These are phyloP conservation scores for Favolaschia claudopus DNA, from an alignment of 768 basidiomycete species.

Conservation along the genomic window DNA sequence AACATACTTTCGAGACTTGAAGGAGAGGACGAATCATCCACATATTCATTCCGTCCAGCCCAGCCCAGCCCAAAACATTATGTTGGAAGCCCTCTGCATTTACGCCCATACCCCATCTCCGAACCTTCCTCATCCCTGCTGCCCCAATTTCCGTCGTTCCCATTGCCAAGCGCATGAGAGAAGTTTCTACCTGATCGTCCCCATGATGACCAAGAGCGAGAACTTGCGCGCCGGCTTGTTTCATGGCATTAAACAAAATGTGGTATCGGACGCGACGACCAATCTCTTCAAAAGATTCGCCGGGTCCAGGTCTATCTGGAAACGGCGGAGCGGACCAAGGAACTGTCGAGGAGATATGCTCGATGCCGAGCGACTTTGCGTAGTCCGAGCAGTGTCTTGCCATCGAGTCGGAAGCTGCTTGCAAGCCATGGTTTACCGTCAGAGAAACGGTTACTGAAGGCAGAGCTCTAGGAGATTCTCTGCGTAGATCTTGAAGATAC, in stretches of 20 bases:
- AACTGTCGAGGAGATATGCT: constrained; percentile 55
- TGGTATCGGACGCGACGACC: constrained; percentile 69
- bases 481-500: constrained; percentile 40
- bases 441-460: constrained; percentile 56
- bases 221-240: constrained; percentile 39
- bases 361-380: constrained; percentile 53
- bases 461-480: constrained; percentile 3
- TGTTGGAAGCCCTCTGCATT: constrained; percentile 35
- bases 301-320: constrained; percentile 52
- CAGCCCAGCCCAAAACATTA: constrained; percentile 48
- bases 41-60: constrained; percentile 63
- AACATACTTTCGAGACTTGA: constrained; percentile 68
- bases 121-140: constrained; percentile 69
- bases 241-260: constrained; percentile 58
- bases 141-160: constrained; percentile 66
- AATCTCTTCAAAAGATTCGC: constrained; percentile 56
- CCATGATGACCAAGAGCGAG: constrained; percentile 80
- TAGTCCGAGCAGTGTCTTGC: constrained; percentile 52
- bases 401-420: constrained; percentile 63
- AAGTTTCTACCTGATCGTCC: constrained; percentile 87
- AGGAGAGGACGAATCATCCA: constrained; percentile 82
- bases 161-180: constrained; percentile 70
- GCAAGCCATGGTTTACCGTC: constrained; percentile 76
- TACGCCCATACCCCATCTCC: constrained; percentile 84
- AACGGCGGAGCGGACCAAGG: constrained; percentile 66